These are phyloP conservation scores for Fusarium drepaniforme DNA, from an alignment of 2,329 filamentous ascomycete species.

Conservation along the genomic window DNA sequence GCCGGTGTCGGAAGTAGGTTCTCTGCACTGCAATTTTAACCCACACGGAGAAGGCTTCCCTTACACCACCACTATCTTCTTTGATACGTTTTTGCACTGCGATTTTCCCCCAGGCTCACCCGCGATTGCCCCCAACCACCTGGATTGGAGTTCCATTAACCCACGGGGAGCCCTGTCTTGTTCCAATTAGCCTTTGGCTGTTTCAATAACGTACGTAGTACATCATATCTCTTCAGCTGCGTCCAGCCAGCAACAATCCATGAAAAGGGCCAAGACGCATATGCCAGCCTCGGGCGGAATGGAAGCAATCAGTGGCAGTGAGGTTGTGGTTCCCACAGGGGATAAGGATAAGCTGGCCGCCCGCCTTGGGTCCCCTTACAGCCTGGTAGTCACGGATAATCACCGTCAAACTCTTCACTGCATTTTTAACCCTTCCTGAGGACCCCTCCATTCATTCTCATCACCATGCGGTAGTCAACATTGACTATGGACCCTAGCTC, in stretches of 20 bases:
- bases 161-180: neutral
- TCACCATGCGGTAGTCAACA: neutral
- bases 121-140: neutral
- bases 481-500: neutral
- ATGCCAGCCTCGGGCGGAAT: neutral
- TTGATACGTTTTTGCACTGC: neutral
- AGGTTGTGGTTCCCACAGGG: neutral
- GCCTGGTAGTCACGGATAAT: too few species aligned
- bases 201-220: neutral
- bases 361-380: neutral
- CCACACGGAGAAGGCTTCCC: neutral
- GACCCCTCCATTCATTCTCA: neutral
- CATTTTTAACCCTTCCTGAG: neutral
- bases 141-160: neutral
- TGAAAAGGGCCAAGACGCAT: neutral
- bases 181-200: neutral
- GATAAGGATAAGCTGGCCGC: neutral
- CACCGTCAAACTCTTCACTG: neutral
- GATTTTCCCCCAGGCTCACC: neutral
- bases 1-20: too few species aligned
- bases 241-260: neutral
- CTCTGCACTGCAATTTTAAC: neutral
- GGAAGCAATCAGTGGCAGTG: neutral
- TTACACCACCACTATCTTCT: neutral
- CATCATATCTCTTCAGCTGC: neutral